Evolutionary conservation across 2,329 filamentous ascomycete species (phyloP).

Genomic region (Pestalotiopsis sp.): DNA sequence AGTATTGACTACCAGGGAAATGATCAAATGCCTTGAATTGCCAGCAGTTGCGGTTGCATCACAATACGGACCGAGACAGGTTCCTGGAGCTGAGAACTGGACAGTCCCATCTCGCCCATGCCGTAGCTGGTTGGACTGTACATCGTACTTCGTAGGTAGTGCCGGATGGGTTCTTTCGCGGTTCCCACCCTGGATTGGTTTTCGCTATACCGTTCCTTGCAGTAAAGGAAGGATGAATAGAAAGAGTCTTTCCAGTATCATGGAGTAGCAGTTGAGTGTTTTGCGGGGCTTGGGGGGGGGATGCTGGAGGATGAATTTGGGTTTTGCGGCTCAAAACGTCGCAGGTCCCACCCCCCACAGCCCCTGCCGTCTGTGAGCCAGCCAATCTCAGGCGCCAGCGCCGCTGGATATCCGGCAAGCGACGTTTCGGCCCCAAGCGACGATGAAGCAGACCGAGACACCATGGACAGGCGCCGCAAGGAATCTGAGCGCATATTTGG

Average conservation of each 20-base stretch:
- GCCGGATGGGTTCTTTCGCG: background rate
- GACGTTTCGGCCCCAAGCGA: conserved; percentile 40
- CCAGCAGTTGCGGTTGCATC: background rate
- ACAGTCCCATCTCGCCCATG: background rate
- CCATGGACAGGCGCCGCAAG: conserved; percentile 20
- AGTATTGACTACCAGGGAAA: background rate
- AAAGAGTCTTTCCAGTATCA: background rate
- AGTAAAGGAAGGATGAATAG: background rate
- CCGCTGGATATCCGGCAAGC: conserved; percentile 32
- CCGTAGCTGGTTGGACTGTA: background rate
- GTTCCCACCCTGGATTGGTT: background rate
- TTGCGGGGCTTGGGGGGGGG: background rate
- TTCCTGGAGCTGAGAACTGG: background rate
- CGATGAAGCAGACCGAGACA: conserved; percentile 42
- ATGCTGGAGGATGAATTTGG: conserved; percentile 8
- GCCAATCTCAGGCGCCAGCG: conserved; percentile 24
- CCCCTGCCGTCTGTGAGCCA: conserved; percentile 17
- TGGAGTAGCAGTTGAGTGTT: background rate
- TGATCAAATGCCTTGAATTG: background rate
- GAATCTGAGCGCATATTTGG: conserved; percentile 12
- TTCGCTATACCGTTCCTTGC: background rate
- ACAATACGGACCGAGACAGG: background rate
- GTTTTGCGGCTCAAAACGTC: conserved; percentile 38
- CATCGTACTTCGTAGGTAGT: background rate
- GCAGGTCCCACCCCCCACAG: conserved; percentile 27